Evolutionary conservation across 768 basidiomycete species (phyloP), one percentile per base, ranked within the genome.

Genomic region (Coprinellus micaceus): DNA sequence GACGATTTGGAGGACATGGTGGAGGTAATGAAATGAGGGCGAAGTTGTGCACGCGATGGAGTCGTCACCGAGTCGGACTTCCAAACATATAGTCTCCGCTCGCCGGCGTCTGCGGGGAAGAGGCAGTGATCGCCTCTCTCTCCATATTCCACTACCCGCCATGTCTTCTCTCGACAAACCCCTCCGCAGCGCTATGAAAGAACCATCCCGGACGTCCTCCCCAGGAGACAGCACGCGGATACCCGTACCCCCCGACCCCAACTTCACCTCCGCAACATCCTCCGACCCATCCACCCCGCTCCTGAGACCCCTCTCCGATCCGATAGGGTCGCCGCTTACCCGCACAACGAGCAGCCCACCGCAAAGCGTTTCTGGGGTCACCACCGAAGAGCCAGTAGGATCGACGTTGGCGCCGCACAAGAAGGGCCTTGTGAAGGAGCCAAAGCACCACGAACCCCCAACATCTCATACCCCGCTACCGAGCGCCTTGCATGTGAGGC

Each of bases 121-220:
- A 17, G 17, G 17, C 36, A 37, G 9, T 17, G 9, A 37, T 37
- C 36, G 9, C 9, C 9, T 37, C 36, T 37, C 9, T 17, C 36
- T 37, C 36, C 36, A 9, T 17, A 9, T 37, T 9, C 36, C 36
- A 37, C 36, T 9, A 9, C 36, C 9, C 36, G 17, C 36, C 9
- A 37, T 37, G 36, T 9, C 9, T 37, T 9, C 9, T 37, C 36
- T 37, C 36, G 36, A 9, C 36, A 44, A 44, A 22, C 53, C 53
- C 26, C 53, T 54, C 10, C 53, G 53, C 43, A 54, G 53, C 28
- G 53, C 53, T 3, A 40, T 54, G 22, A 54, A 54, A 43, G 4
- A 19, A 17, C 53, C 24, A 3, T 25, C 47, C 15, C 15, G 15
- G 10, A 19, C 9, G 9, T 22, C 15, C 12, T 10, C 47, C 5